These are phyloP conservation scores for Kwoniella europaea DNA, from an alignment of 768 basidiomycete genomes.

Conservation along the genomic window DNA sequence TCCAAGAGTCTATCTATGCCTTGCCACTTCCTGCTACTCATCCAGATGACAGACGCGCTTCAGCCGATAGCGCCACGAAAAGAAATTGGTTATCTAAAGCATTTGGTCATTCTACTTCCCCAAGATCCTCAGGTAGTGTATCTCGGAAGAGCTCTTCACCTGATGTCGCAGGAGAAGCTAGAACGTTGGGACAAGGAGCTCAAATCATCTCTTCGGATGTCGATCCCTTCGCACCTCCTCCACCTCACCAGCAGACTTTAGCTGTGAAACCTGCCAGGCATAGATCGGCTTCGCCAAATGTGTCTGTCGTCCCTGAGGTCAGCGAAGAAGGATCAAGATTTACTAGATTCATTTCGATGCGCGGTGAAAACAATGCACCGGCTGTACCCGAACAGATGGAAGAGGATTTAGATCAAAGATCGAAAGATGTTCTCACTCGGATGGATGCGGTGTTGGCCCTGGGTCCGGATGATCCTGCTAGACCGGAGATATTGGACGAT, in stretches of 20 bases:
- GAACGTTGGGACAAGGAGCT: constrained; percentile 19
- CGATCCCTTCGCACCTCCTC: constrained; percentile 67
- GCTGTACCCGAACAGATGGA: constrained; percentile 14
- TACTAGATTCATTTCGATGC: constrained; percentile 22
- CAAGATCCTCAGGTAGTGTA: constrained; percentile 34
- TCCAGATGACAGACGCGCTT: constrained; percentile 27
- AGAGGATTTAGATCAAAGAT: constrained; percentile 29
- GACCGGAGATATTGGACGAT: constrained; percentile 73
- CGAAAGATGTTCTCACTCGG: constrained; percentile 41
- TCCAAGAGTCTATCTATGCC: constrained; percentile 39
- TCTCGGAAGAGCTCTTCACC: constrained; percentile 40
- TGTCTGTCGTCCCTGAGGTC: constrained; percentile 50
- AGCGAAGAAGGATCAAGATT: constrained; percentile 45
- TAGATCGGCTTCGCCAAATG: constrained; percentile 45
- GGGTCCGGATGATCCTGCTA: constrained; percentile 37
- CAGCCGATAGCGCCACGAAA: constrained; percentile 45
- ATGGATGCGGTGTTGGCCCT: constrained; percentile 54
- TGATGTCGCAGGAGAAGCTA: constrained; percentile 5
- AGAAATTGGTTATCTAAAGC: constrained; percentile 58
- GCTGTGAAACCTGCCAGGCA: constrained; percentile 66
- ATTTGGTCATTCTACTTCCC: constrained; percentile 44
- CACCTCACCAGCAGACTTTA: constrained; percentile 63
- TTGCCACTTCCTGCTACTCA: constrained; percentile 30
- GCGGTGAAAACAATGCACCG: constrained; percentile 1
- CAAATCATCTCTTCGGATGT: constrained; percentile 66